Conservation (phyloP, 495 filamentous ascomycete species). For the Wilcoxina mikolae region DNA sequence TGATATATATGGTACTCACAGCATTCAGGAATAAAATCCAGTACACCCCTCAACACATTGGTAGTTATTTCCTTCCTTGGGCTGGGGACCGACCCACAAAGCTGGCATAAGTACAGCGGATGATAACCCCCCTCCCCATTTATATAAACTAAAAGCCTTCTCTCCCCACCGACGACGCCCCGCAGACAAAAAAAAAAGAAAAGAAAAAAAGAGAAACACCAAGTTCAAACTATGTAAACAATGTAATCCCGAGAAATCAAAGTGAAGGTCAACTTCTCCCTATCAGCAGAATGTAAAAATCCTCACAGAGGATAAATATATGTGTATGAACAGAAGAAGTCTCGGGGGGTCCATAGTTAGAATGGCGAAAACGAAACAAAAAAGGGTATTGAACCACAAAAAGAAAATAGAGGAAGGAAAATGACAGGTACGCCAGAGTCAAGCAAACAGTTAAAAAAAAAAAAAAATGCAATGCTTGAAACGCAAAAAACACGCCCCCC, state of each 20-base stretch:
- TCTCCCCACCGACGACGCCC: too few relatives aligned
- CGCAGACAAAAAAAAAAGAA: slow-evolving; percentile 2
- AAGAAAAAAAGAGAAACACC: slow-evolving; percentile 5
- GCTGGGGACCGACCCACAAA: too few relatives aligned
- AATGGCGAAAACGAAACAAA: slow-evolving; percentile 6
- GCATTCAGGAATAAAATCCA: too few relatives aligned
- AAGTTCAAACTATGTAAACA: slow-evolving; percentile 1
- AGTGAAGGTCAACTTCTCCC: background rate
- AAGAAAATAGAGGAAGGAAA: slow-evolving; percentile 9
- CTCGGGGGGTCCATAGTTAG: too few relatives aligned
- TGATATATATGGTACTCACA: too few relatives aligned
- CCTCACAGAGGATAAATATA: background rate
- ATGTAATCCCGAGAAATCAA: background rate
- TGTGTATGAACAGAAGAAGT: background rate
- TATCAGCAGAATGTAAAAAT: background rate
- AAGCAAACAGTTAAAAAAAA: background rate
- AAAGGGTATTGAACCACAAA: slow-evolving; percentile 11
- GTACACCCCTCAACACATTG: too few relatives aligned
- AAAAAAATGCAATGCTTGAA: background rate
- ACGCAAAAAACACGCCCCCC: background rate
- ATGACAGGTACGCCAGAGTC: background rate
- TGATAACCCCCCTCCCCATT: too few relatives aligned
- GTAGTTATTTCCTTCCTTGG: too few relatives aligned
- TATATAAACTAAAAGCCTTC: too few relatives aligned
- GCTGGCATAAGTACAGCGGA: too few relatives aligned